Conservation (phyloP, 1,284 basidiomycete species). For the Sparassis latifolia region DNA sequence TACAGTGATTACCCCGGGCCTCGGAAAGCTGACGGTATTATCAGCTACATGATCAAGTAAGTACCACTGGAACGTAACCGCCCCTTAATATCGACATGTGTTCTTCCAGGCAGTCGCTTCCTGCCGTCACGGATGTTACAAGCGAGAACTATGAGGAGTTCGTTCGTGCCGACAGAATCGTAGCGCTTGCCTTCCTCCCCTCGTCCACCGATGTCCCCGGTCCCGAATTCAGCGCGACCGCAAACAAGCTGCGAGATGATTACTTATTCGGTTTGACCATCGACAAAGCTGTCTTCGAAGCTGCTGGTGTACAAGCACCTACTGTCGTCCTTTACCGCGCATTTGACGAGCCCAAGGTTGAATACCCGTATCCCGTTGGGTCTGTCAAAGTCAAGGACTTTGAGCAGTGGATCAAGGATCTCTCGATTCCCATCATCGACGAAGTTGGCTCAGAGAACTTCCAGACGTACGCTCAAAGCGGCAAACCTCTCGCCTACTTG, state of each 20-base stretch:
- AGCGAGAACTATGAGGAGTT: conserved; percentile 79
- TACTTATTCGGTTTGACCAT: conserved; percentile 88
- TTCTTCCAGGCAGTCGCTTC: conserved; percentile 77
- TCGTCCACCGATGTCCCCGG: conserved; percentile 62
- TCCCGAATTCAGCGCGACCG: conserved; percentile 70
- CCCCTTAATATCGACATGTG: conserved; percentile 1
- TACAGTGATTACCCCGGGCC: conserved; percentile 80
- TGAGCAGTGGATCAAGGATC: conserved; percentile 73
- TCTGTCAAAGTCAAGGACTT: conserved; percentile 59
- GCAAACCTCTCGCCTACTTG: conserved; percentile 90
- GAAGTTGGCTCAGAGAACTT: conserved; percentile 97
- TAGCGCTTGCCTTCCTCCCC: conserved; percentile 81
- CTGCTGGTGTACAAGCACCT: conserved; percentile 73
- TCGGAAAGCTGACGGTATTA: conserved; percentile 93
- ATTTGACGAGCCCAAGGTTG: conserved; percentile 83
- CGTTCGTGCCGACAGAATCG: conserved; percentile 86
- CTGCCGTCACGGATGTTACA: conserved; percentile 85
- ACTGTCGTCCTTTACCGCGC: conserved; percentile 88
- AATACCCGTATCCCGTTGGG: conserved; percentile 63
- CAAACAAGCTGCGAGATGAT: conserved; percentile 85
- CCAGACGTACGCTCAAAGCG: conserved; percentile 73
- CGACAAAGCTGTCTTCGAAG: conserved; percentile 62
- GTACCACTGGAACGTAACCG: conserved; percentile 21
- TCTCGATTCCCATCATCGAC: conserved; percentile 86
- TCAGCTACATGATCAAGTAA: conserved; percentile 97